Evolutionary conservation across 2,329 filamentous ascomycete genomes (phyloP), one percentile per base, ranked within the genome.

Genomic region (Colletotrichum filicis): DNA sequence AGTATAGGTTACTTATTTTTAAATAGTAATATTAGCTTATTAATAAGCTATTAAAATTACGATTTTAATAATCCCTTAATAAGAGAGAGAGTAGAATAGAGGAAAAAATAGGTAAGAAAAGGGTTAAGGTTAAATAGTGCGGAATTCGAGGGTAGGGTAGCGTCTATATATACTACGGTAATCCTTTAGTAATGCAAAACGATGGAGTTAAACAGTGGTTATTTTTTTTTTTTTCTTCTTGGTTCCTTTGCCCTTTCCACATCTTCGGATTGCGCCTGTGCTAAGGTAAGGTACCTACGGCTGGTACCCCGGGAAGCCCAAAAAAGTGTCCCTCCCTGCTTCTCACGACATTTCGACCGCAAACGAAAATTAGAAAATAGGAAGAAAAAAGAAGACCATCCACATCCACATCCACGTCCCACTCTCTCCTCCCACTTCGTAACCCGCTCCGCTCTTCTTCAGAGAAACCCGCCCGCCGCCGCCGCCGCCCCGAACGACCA

Each of bases 221-320:
- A 56, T 58, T 72, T 74, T 66, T 58, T 72, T 74, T 66, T 68
- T 56, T 55, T 42, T 19, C 53, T 64, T 60, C 64, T 66, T 68
- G 46, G 35, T 42, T 19, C 53, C 60, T 63, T 49, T 68, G 53
- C 56, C 22, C 26, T 72, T 57, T 30, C 59, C 58, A 52, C 55
- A 11, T 52, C 37, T 26, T 64, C 58, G 57, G 58, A 35, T 72
- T 74, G 53, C 63, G 63, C 72, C 59, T 64, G 28, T 64, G 22
- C 35, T 30, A 49, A 14, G 35, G 30, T 32, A 32, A 14, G 14
- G 37, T 42, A 42, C 37, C 32, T 35, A 12, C 32, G 32, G 32
- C 7, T 42, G 37, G 37, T 42, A 16, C 37, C 57, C 35, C 56
- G 12, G 55, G 42, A 46, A 24, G 28, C 19, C 64, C 68, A 49